Base-by-base conservation (phyloP, 148 eudicot genomes). In the Fagopyrum esculentum region DNA sequence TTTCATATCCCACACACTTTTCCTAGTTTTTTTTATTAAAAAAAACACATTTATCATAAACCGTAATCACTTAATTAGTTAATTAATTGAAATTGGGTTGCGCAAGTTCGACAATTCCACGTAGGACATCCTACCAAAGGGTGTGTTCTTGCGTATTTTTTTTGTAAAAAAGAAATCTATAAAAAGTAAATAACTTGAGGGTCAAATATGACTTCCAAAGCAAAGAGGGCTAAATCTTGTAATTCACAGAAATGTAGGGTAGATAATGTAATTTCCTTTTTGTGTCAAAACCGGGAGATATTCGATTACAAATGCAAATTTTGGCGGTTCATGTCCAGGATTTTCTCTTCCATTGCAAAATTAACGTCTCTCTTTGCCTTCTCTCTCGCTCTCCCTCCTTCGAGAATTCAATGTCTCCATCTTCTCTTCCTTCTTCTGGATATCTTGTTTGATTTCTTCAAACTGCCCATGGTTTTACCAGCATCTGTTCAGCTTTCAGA, bases 301-400 rank as follows among this genome's bases (percentile, higher is more conserved):
- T 22, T 35, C 6, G 40, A n/a, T 3, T 59, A 59, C 64, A 7
- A 59, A 59, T 59, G 64, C 64, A 59, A 59, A 59, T 22, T 29
- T 22, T 59, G 26, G 26, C 64, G 64, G 64, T 19, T 29, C 64
- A 22, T 17, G 30, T 19, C 3, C 64, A n/a, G 64, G 64, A 59
- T 59, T 59, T 59, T 59, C 64, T 59, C 64, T 19, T 59, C 64
- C 64, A 59, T 59, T 22, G 64, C 64, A 19, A 19, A 35, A 19
- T 57, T 7, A 19, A 60, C 43, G 43, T 29, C 13, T 29, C 68
- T 61, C 68, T 61, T 61, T 61, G 12, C 66, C 66, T 29, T 61
- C 68, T 59, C 40, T 19, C 68, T 59, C 40, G 7, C 68, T 29
- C 68, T 22, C 30, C 60, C 15, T 61, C 15, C 15, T 61, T 29